Conservation (phyloP, 176 grass and related monocot genomes). For the Oropetium thomaeum region DNA sequence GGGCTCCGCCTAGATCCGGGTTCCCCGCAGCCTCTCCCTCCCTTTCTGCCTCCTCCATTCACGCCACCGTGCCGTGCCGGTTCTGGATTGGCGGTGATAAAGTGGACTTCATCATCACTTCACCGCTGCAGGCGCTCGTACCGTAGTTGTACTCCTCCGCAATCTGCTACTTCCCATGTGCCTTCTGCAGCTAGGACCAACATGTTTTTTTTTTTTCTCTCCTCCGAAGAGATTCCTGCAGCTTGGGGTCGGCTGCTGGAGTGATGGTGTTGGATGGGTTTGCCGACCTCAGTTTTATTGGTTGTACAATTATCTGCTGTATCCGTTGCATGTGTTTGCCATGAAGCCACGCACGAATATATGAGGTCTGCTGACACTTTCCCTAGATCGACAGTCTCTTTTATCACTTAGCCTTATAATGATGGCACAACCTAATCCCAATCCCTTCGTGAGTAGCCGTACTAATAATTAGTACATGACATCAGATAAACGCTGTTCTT, state of each 20-base stretch:
- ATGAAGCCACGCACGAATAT: neutral
- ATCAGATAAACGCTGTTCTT: neutral
- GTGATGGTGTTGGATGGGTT: neutral
- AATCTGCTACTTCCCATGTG: neutral
- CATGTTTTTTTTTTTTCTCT: too few species aligned
- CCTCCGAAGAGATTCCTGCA: neutral
- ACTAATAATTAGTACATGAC: neutral
- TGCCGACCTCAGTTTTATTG: neutral
- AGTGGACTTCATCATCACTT: neutral
- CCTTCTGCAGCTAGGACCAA: neutral
- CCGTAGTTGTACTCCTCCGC: neutral
- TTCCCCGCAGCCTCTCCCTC: too few species aligned
- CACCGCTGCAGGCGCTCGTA: too few species aligned
- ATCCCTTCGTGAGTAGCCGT: neutral
- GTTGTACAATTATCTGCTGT: neutral
- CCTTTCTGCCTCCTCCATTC: neutral
- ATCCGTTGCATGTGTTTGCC: neutral
- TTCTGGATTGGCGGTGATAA: neutral
- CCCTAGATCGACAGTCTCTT: neutral
- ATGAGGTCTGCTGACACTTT: neutral
- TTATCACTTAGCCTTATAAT: neutral
- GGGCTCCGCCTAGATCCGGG: neutral
- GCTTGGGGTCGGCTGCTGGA: neutral
- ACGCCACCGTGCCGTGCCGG: neutral
- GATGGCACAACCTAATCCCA: neutral